Base-by-base conservation (phyloP, 116 monocot species). In the Papilionanthe hybrid region DNA sequence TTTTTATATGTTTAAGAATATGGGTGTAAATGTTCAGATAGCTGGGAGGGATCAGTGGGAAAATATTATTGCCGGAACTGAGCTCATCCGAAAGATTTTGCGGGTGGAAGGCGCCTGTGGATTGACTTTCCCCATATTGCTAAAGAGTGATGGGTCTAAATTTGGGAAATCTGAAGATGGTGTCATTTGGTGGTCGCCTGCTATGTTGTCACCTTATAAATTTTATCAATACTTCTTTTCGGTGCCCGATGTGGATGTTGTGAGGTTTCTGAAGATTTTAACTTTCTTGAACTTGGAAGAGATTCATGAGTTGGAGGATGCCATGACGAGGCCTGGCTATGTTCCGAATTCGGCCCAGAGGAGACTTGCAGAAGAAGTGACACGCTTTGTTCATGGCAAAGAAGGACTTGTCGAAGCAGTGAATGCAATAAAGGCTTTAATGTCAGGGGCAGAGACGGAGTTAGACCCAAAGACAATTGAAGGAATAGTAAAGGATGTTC, bases 41-140 rank as follows among this genome's bases (percentile, higher is more conserved):
- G 94, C 93, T 72, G 96, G 96, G 1, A 94, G 94, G 69, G 96
- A 97, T 81, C 96, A 97, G 79, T 97, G 94, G 94, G 96, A 93
- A 11, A 97, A 97, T 67, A 94, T 97, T 37, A 97, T 92, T 9
- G 93, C 96, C 0, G 96, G 96, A 15, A 94, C 96, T 0, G 96
- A 97, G 41, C 78, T 97, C 47, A 92, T 97, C 69, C 83, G 96
- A 15, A 97, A 92, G 80, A 87, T 91, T 41, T 83, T 93, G 80
- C 93, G 93, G 84, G 79, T 81, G 5, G 94, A 92, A 72, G 96
- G 92, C 65, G 96, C 94, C 68, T 89, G 88, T 63, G 94, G 96
- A 9, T 23, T 94, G 85, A 97, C 94, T 22, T 97, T 97, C 79
- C 96, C 96, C 3, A 90, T 96, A 53, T 37, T 97, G 85, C 65